Conservation (phyloP, 306 rosid genomes). For the Bauhinia variegata region DNA sequence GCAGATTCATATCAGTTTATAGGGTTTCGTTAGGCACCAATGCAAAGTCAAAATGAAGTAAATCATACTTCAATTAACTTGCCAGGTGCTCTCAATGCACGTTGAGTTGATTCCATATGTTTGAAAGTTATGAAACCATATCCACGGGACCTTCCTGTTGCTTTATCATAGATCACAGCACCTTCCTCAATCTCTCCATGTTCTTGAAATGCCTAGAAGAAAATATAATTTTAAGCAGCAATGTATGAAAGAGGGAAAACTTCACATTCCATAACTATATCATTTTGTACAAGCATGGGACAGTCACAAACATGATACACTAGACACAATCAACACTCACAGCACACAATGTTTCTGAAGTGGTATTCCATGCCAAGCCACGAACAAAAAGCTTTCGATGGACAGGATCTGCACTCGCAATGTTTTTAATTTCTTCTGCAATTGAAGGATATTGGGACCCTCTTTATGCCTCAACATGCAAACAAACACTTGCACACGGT, state of each 20-base stretch:
- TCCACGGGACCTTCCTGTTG: constrained; percentile 71
- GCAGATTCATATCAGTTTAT: constrained; percentile 23
- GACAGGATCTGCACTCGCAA: constrained; percentile 79
- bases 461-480: constrained; percentile 89
- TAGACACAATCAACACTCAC: constrained; percentile 75
- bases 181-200: constrained; percentile 92
- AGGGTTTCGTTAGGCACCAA: not conserved
- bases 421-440: constrained; percentile 81
- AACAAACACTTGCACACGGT: constrained; percentile 82
- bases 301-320: constrained; percentile 61
- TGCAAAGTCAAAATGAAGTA: constrained; percentile 23
- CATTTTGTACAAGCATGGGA: constrained; percentile 21
- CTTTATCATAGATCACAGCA: constrained; percentile 68
- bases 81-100: constrained; percentile 74
- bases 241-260: constrained; percentile 15
- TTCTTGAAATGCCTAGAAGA: constrained; percentile 63
- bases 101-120: constrained; percentile 70
- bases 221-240: constrained; percentile 8
- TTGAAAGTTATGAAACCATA: constrained; percentile 85
- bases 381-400: constrained; percentile 95
- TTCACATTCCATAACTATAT: constrained; percentile 20
- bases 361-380: constrained; percentile 84
- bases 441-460: constrained; percentile 87
- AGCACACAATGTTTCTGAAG: constrained; percentile 82
- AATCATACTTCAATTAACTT: constrained; percentile 76